Conservation (phyloP, 257 asterid species). For the Plantago major region DNA sequence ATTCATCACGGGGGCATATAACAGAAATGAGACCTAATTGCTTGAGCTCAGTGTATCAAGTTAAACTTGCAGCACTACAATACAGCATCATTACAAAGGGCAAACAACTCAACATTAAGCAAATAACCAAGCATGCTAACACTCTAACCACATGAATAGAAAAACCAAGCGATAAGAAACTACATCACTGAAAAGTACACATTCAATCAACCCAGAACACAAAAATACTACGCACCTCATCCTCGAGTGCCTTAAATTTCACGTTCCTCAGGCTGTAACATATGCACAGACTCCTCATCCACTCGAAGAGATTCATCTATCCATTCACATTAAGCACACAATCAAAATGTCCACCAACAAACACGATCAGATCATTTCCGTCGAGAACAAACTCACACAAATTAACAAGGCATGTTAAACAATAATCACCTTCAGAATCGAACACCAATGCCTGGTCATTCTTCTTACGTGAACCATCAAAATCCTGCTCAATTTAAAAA, state of each 20-base stretch:
- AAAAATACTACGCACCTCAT: constrained; percentile 29
- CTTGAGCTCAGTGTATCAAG: no score
- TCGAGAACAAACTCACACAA: neutral
- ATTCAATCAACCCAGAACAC: no score
- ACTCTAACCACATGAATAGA: no score
- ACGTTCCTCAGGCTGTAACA: constrained; percentile 20
- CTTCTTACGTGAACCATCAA: constrained; percentile 27
- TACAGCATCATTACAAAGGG: no score
- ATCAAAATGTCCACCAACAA: constrained; percentile 3
- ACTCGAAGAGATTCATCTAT: constrained; percentile 23
- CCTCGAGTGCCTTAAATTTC: constrained; percentile 30
- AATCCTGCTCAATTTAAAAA: constrained; percentile 31
- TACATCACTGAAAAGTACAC: no score
- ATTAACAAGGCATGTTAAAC: neutral
- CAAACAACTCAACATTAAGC: no score
- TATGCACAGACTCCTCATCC: constrained; percentile 23
- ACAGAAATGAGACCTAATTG: no score
- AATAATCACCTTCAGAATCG: constrained; percentile 42
- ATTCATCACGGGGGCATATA: no score
- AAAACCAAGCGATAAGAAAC: no score
- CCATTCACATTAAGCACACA: neutral
- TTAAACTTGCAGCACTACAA: no score
- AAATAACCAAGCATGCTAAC: no score
- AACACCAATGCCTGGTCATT: constrained; percentile 45
- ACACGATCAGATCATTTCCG: neutral